phyloP scores from a whole-genome alignment of 345 rosid genomes.

The Pistacia integerrima region DNA sequence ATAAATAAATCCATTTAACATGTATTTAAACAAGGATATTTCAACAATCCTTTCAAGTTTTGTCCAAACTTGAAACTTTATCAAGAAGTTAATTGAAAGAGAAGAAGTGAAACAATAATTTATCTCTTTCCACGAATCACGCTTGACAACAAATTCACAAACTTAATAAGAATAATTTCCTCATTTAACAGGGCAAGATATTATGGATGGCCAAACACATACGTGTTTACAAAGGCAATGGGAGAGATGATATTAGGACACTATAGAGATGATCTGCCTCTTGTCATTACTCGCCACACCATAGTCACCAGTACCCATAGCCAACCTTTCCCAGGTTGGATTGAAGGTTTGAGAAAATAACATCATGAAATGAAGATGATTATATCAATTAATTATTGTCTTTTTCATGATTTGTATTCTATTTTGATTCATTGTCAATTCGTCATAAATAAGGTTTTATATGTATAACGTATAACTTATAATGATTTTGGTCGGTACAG shows the following conservation, averaged over 20 bases:
- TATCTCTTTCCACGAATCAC: too few species aligned
- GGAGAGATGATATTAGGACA: conserved; percentile 67
- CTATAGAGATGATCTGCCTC: conserved; percentile 50
- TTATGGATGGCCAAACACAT: conserved; percentile 81
- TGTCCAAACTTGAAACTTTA: too few species aligned
- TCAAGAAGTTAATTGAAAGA: too few species aligned
- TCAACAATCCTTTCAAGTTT: too few species aligned
- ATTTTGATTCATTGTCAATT: too few species aligned
- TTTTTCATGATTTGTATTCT: too few species aligned
- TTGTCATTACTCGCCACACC: conserved; percentile 61
- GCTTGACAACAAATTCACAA: too few species aligned
- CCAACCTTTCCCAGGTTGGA: conserved; percentile 85
- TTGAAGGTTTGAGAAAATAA: conserved; percentile 63
- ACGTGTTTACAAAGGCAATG: conserved; percentile 85
- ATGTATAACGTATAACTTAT: background rate
- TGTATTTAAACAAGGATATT: too few species aligned
- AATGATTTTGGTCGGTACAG: conserved; percentile 24
- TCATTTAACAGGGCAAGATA: conserved; percentile 48
- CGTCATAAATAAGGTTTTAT: too few species aligned
- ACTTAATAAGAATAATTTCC: background rate
- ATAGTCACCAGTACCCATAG: conserved; percentile 63
- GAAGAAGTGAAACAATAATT: too few species aligned
- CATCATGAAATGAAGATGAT: background rate
- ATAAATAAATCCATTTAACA: too few species aligned
- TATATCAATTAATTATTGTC: too few species aligned